Evolutionary conservation across 1,284 basidiomycete species (phyloP).

Genomic region (Hypsizygus ulmarius): DNA sequence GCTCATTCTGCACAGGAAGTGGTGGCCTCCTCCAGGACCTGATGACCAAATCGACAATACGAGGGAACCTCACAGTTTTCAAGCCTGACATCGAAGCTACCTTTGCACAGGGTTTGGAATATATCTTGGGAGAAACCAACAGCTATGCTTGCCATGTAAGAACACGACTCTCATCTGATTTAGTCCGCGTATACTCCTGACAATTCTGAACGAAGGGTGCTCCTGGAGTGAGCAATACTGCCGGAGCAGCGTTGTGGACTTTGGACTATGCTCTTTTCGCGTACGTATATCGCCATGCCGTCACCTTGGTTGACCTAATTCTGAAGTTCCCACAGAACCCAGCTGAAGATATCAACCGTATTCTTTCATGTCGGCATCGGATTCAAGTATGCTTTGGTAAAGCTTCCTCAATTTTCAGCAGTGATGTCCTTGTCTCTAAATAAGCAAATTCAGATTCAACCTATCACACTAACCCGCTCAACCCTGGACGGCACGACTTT

Average conservation of each 20-base stretch:
- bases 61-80: conserved; percentile 54
- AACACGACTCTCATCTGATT: not conserved
- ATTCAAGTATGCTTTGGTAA: conserved; percentile 47
- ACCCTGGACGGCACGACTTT: conserved; percentile 49
- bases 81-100: conserved; percentile 50
- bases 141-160: conserved; percentile 46
- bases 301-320: conserved; percentile 37
- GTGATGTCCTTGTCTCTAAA: conserved; percentile 33
- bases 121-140: conserved; percentile 61
- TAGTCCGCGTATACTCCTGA: not conserved
- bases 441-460: conserved; percentile 48
- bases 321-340: conserved; percentile 23
- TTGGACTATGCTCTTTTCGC: conserved; percentile 62
- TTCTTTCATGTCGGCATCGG: conserved; percentile 48
- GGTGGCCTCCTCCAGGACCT: conserved; percentile 51
- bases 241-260: conserved; percentile 69
- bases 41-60: conserved; percentile 59
- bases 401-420: conserved; percentile 40
- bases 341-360: conserved; percentile 36
- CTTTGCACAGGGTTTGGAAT: conserved; percentile 45
- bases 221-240: conserved; percentile 66
- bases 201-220: conserved; percentile 40
- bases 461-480: conserved; percentile 49
- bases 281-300: conserved; percentile 26
- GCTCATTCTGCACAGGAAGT: conserved; percentile 51